A percentile compares a stretch with the other conserved stretches of the same genome.
These are phyloP conservation scores for Cytospora leucostoma DNA, from an alignment of 2,329 filamentous ascomycete species.

Conservation along the genomic window DNA sequence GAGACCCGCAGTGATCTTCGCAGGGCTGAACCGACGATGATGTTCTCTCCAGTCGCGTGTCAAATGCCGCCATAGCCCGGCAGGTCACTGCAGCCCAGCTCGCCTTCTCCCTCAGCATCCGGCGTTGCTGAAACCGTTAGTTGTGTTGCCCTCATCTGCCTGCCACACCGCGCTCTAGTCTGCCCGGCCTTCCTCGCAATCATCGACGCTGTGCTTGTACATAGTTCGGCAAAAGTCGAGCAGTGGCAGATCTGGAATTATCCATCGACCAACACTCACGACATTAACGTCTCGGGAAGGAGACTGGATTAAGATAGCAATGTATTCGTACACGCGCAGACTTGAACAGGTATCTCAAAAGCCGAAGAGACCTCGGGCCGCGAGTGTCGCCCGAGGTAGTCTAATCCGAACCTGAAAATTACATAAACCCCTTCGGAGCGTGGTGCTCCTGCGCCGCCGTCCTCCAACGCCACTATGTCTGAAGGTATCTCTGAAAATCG, in stretches of 20 bases:
- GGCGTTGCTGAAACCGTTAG: background rate
- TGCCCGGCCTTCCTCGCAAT: background rate
- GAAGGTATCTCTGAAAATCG: background rate
- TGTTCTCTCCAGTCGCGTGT: background rate
- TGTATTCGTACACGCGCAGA: conserved; percentile 1
- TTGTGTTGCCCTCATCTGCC: background rate
- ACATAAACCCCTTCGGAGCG: background rate
- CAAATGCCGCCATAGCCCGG: conserved; percentile 70
- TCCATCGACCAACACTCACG: background rate
- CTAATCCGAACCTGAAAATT: background rate
- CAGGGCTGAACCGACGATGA: background rate
- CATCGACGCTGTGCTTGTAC: background rate
- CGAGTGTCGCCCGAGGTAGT: background rate
- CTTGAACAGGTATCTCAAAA: conserved; percentile 1
- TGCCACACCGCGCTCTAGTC: background rate
- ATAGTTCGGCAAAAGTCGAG: background rate
- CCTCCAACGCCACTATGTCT: background rate
- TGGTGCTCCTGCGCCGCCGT: background rate
- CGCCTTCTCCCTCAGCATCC: conserved; percentile 69
- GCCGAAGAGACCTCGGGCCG: background rate
- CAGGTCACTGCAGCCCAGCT: conserved; percentile 93
- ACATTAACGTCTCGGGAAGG: background rate
- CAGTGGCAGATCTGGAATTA: background rate
- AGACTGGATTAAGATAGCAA: background rate
- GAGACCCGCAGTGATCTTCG: background rate